Conservation (phyloP, 352 stramenopile species). For the Globisporangium sylvaticum region DNA sequence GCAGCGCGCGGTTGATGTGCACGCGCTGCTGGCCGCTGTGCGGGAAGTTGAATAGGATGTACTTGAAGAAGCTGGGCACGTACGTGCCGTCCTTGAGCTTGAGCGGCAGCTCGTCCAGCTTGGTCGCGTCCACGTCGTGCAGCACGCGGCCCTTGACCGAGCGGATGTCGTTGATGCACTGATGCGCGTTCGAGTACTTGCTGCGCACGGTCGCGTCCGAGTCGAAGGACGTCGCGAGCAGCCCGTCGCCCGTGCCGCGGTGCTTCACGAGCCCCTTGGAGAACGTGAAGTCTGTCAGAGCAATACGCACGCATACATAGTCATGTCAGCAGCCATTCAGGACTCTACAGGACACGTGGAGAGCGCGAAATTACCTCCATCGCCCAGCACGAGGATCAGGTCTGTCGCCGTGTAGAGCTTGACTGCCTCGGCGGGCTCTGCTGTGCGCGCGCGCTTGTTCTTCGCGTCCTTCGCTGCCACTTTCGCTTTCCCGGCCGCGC, state of each 20-base stretch:
- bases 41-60: slow-evolving; percentile 89
- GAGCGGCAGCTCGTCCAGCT: slow-evolving; percentile 50
- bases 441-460: slow-evolving; percentile 25
- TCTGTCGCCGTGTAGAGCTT: slow-evolving; percentile 56
- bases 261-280: slow-evolving; percentile 63
- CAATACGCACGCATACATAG: neutral
- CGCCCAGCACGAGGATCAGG: slow-evolving; percentile 68
- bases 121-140: slow-evolving; percentile 81
- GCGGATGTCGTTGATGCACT: slow-evolving; percentile 59
- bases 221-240: slow-evolving; percentile 81
- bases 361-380: slow-evolving; percentile 36
- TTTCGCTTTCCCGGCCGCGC: slow-evolving; percentile 9
- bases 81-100: slow-evolving; percentile 18
- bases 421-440: slow-evolving; percentile 1
- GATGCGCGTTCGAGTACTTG: slow-evolving; percentile 77
- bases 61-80: slow-evolving; percentile 64
- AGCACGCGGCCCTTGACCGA: slow-evolving; percentile 43
- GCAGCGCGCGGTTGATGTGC: slow-evolving; percentile 78
- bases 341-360: neutral
- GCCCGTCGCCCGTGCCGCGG: slow-evolving; percentile 41
- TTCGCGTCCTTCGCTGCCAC: neutral
- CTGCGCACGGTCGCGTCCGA: slow-evolving; percentile 50
- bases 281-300: slow-evolving; percentile 72
- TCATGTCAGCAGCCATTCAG: neutral
- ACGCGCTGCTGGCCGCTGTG: slow-evolving; percentile 86